A percentile compares a stretch with the other conserved stretches of the same genome.
These are phyloP conservation scores for Carpinus fangiana DNA, from an alignment of 306 rosid species.

Conservation along the genomic window DNA sequence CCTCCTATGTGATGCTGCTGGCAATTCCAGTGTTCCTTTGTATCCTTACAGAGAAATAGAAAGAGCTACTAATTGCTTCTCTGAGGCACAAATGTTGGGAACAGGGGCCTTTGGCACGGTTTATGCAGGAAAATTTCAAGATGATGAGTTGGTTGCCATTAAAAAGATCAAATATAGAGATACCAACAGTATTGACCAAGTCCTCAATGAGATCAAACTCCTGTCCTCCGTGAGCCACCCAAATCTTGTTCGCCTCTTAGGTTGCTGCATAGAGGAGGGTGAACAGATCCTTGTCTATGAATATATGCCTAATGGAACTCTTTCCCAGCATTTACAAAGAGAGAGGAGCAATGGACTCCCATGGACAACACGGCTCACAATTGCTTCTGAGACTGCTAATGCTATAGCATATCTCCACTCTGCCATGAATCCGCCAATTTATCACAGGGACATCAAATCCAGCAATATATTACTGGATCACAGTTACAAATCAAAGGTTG, in stretches of 20 bases:
- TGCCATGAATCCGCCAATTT: slow-evolving; percentile 83
- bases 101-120: slow-evolving; percentile 96
- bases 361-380: slow-evolving; percentile 81
- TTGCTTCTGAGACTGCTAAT: slow-evolving; percentile 86
- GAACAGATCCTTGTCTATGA: slow-evolving; percentile 93
- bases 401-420: slow-evolving; percentile 94
- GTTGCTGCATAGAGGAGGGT: slow-evolving; percentile 91
- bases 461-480: slow-evolving; percentile 82
- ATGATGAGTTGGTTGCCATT: slow-evolving; percentile 81
- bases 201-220: slow-evolving; percentile 93
- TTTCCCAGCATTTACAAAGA: slow-evolving; percentile 81
- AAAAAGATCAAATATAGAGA: slow-evolving; percentile 83
- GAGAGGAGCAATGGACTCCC: slow-evolving; percentile 74
- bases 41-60: slow-evolving; percentile 81
- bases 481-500: slow-evolving; percentile 86
- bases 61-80: slow-evolving; percentile 72
- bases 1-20: slow-evolving; percentile 74
- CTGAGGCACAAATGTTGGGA: slow-evolving; percentile 78
- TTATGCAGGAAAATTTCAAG: slow-evolving; percentile 78
- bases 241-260: slow-evolving; percentile 87
- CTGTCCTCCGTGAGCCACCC: slow-evolving; percentile 95
- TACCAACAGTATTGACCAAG: slow-evolving; percentile 77
- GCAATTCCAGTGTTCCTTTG: slow-evolving; percentile 69
- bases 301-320: slow-evolving; percentile 88
- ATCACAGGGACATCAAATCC: slow-evolving; percentile 94